phyloP scores from a whole-genome alignment of 352 stramenopile species.

The Phytophthora parvispora region DNA sequence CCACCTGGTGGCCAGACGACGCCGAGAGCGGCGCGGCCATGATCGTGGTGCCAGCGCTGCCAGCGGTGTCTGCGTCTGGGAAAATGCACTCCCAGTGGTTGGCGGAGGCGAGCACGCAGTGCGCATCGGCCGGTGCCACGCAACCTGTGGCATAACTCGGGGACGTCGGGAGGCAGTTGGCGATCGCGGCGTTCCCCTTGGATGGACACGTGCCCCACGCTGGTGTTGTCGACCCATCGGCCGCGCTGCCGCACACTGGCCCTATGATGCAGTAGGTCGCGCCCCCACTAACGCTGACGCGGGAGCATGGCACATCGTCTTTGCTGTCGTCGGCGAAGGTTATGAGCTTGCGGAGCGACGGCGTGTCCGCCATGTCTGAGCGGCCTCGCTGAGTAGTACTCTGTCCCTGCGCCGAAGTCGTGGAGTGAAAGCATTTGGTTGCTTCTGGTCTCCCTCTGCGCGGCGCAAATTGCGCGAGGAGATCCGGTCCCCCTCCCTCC shows the following conservation, averaged over 20 bases:
- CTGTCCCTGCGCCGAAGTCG: neutral
- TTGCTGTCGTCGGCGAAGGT: slow-evolving; percentile 6
- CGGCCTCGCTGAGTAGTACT: too few species aligned
- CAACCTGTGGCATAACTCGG: slow-evolving; percentile 44
- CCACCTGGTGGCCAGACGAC: neutral
- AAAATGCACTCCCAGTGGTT: slow-evolving; percentile 53
- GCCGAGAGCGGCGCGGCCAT: neutral
- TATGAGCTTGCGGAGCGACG: slow-evolving; percentile 13
- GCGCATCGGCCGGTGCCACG: slow-evolving; percentile 46
- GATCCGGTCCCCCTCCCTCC: slow-evolving; percentile 12
- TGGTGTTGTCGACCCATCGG: slow-evolving; percentile 4
- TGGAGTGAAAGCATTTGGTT: slow-evolving; percentile 4
- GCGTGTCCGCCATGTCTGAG: slow-evolving; percentile 4
- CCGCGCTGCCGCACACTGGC: slow-evolving; percentile 39
- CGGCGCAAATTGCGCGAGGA: too few species aligned
- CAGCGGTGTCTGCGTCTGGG: neutral
- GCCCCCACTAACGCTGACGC: slow-evolving; percentile 49
- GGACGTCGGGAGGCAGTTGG: slow-evolving; percentile 31
- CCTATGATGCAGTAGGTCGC: slow-evolving; percentile 61
- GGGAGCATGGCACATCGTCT: slow-evolving; percentile 23
- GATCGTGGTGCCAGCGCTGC: neutral
- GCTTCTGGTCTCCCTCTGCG: neutral
- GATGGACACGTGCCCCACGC: slow-evolving; percentile 39
- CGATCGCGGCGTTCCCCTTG: slow-evolving; percentile 43
- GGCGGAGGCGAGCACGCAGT: slow-evolving; percentile 39